Conservation (phyloP, 768 basidiomycete genomes). For the Boletus tomentosulus region DNA sequence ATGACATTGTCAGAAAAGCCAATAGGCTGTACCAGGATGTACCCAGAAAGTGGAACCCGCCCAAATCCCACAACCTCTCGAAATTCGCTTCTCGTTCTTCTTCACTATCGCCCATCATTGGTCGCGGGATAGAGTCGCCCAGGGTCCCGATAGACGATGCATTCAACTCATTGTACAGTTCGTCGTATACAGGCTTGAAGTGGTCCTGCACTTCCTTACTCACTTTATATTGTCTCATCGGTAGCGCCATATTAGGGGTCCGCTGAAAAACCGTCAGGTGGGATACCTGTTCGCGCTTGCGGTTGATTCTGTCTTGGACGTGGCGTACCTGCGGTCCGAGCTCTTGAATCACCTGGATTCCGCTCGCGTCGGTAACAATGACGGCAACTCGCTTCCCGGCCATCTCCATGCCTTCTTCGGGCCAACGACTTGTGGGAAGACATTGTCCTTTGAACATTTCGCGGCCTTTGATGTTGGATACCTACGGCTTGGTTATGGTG, state of each 20-base stretch:
- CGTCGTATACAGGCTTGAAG: no score
- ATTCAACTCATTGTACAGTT: no score
- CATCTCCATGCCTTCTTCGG: conserved; percentile 7
- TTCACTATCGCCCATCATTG: conserved; percentile 1
- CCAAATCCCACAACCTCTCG: conserved; percentile 7
- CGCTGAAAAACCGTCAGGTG: conserved; percentile 16
- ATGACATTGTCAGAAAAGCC: no score
- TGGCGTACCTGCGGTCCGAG: conserved; percentile 9
- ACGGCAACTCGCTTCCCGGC: conserved; percentile 8
- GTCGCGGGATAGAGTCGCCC: no score
- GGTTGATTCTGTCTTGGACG: no score
- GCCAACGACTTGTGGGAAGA: conserved; percentile 11
- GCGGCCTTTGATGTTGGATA: conserved; percentile 10
- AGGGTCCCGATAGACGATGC: no score
- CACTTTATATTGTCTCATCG: no score
- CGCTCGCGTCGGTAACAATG: conserved; percentile 15
- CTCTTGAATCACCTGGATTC: conserved; percentile 12
- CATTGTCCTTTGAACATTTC: conserved; percentile 7
- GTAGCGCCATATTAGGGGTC: conserved; percentile 5
- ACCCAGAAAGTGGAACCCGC: conserved; percentile 1
- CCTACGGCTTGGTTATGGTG: conserved; percentile 5
- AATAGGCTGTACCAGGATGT: no score
- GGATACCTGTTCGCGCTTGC: no score
- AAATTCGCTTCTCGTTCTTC: conserved; percentile 9
- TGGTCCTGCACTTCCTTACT: no score